A percentile compares a stretch with the other conserved stretches of the same genome.
These are phyloP conservation scores for Plectranthus barbatus DNA, from an alignment of 257 asterid species.

Conservation along the genomic window DNA sequence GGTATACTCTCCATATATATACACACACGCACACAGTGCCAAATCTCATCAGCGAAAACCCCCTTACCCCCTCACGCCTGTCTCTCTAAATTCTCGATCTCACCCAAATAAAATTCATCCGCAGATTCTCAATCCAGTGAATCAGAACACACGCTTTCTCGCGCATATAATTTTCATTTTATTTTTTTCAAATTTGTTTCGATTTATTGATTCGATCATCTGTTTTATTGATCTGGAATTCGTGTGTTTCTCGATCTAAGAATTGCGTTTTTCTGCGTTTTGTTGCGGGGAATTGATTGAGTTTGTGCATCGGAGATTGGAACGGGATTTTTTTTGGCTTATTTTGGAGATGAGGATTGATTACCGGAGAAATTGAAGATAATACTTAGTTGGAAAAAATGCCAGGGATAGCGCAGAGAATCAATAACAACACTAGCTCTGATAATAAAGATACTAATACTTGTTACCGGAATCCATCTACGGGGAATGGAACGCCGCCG, in stretches of 20 bases:
- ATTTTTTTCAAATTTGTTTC: not conserved
- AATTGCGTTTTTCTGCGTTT: conserved; percentile 11
- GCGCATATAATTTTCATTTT: not conserved
- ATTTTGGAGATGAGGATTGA: conserved; percentile 33
- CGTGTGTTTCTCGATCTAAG: conserved; percentile 28
- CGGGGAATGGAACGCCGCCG: conserved; percentile 32
- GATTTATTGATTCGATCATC: conserved; percentile 13
- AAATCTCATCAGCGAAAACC: conserved; percentile 44
- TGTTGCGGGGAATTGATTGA: not conserved
- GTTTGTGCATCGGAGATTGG: conserved; percentile 29
- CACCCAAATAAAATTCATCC: conserved; percentile 28
- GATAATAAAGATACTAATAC: conserved; percentile 20
- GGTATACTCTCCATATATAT: not conserved
- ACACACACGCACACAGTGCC: conserved; percentile 20
- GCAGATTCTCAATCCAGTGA: conserved; percentile 26
- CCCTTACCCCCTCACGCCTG: conserved; percentile 23
- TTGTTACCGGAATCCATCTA: conserved; percentile 24
- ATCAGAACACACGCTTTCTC: conserved; percentile 12
- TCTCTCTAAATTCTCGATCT: conserved; percentile 57
- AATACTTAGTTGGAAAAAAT: conserved; percentile 28
- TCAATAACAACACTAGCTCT: conserved; percentile 21
- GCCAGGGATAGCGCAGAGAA: conserved; percentile 74
- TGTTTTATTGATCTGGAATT: conserved; percentile 30
- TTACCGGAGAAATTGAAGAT: conserved; percentile 24
- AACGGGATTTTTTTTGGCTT: not conserved